Evolutionary conservation across 202 grass and related monocot species (phyloP), one percentile per base, ranked within the genome.

Genomic region (Eragrostis tef): DNA sequence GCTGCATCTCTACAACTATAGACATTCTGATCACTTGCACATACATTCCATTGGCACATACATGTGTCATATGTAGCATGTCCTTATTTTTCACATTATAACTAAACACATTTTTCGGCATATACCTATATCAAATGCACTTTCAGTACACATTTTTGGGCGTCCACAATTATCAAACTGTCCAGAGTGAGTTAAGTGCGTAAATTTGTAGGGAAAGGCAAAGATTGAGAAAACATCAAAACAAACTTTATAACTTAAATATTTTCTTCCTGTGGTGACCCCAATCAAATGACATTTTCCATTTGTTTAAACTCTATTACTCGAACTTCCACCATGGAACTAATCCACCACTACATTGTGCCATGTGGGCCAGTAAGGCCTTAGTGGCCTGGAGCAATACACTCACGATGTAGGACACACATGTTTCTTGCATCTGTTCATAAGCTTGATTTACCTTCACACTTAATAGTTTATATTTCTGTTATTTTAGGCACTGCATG

Each of bases 1-100:
- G 46, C 21, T 53, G 27, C 65, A 65, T 56, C 48, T 67, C 43
- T 58, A 51, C 64, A 57, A 36, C 47, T 81, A n/a, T 65, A 43
- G 25, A 77, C 65, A 71, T 78, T 31, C 49, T 60, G 21, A 41
- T 72, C 16, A 26, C 21, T 80, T 41, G 29, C 64, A 70, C n/a
- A 80, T 70, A n/a, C 21, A 9, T 58, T 65, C 26, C 41, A 47
- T 79, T 79, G 21, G 61, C 31, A 79, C 17, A 44, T 34, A 39
- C 21, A 68, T 62, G 43, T 57, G 69, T 75, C 44, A 0, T 24
- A n/a, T 74, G 12, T n/a, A 10, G 36, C 53, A 67, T 63, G 47
- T 39, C 44, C 46, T 54, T 74, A 21, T 63, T 47, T 24, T 19
- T 47, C 24, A 26, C 7, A n/a, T n/a, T n/a, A n/a, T n/a, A n/a